Evolutionary conservation across 805 yeast genomes (phyloP), one percentile per base, ranked within the genome.

Genomic region (Schizosaccharomyces cryophilus): DNA sequence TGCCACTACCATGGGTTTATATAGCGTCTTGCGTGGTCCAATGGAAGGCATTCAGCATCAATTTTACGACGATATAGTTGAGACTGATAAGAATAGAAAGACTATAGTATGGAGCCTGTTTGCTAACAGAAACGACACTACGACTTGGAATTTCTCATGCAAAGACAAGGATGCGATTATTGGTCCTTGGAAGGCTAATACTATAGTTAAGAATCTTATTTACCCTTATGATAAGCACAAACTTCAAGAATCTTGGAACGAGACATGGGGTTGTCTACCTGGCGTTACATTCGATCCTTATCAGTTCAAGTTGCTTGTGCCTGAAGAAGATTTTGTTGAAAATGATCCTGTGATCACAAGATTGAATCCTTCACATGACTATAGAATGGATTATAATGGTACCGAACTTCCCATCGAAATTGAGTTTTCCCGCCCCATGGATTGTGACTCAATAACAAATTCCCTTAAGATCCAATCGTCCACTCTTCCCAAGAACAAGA

Each of bases 391-490:
- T 24, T 19, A 19, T 21, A 9, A 26, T 3, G 31, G 29, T 5
- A 42, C 42, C 5, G 58, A 26, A 15, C 2, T 30, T 42, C 30
- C 11, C 24, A 6, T 38, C 21, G 9, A 13, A 3, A 21, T 59
- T 29, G 54, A 59, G 40, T 59, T 59, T 59, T 59, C 61, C 15
- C 30, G 42, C 2, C 19, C 35, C 7, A 59, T 59, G 61, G 54
- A 40, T 21, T 59, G 61, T 42, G 54, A 59, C 29, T 21, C 26
- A 4, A 29, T 59, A n/a, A 59, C 54, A n/a, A 24, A 4, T 24
- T 24, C 48, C 21, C 15, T 59, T 13, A 19, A 55, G 5, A 17
- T 59, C 15, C 19, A 21, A 17, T 59, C 61, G 11, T 38, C 48
- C n/a, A 59, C 61, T n/a, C 40, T 13, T 15, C 61, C 61, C 7